A percentile compares a stretch with the other conserved stretches of the same genome.
Evolutionary conservation across 2,329 filamentous ascomycete species (phyloP).

Genomic region (Paramyrothecium roridum): DNA sequence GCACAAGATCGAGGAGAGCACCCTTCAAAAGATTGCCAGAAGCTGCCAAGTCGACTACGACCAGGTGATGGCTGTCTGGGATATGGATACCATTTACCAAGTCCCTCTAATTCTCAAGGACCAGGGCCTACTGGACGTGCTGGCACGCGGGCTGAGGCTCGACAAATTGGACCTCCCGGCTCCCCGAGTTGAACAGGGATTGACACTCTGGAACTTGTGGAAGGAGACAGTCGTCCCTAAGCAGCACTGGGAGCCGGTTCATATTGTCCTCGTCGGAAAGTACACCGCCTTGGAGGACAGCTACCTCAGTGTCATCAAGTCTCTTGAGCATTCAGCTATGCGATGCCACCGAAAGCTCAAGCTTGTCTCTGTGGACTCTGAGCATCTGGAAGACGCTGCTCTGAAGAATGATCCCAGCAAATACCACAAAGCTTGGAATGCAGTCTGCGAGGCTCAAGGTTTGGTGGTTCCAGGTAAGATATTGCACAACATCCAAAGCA

Average conservation of each 20-base stretch:
- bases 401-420: slow-evolving; percentile 62
- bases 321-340: slow-evolving; percentile 91
- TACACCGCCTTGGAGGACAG: slow-evolving; percentile 83
- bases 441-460: slow-evolving; percentile 66
- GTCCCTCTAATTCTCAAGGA: slow-evolving; percentile 88
- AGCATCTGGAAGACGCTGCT: slow-evolving; percentile 71
- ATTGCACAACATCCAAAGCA: not conserved
- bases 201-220: slow-evolving; percentile 76
- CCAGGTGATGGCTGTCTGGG: slow-evolving; percentile 85
- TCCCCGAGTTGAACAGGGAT: slow-evolving; percentile 58
- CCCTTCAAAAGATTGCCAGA: slow-evolving; percentile 82
- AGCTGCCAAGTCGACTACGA: slow-evolving; percentile 83
- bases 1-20: slow-evolving; percentile 65
- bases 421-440: slow-evolving; percentile 84
- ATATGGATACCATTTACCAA: slow-evolving; percentile 89
- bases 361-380: slow-evolving; percentile 80
- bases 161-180: slow-evolving; percentile 52
- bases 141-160: slow-evolving; percentile 65
- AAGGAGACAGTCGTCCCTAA: slow-evolving; percentile 65
- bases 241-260: slow-evolving; percentile 63
- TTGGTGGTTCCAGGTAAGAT: slow-evolving; percentile 34
- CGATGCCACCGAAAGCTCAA: slow-evolving; percentile 75
- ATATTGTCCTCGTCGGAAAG: slow-evolving; percentile 88
- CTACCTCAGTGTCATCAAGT: slow-evolving; percentile 81
- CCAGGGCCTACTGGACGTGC: slow-evolving; percentile 69